These are phyloP conservation scores for Penicillium sp. DNA, from an alignment of 2,329 filamentous ascomycete genomes.

Conservation along the genomic window DNA sequence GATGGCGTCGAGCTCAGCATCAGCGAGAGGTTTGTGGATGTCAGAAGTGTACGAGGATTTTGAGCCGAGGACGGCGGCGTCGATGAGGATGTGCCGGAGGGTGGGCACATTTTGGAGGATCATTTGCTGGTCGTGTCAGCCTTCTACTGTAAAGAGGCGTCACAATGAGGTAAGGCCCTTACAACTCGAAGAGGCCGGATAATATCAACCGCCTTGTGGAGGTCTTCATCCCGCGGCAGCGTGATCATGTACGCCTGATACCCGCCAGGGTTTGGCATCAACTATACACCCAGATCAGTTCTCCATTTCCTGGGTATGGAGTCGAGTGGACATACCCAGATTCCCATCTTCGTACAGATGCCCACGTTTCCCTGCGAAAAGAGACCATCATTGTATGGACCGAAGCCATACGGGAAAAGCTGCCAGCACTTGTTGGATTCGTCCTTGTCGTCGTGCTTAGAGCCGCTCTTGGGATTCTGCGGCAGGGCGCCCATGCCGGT, in stretches of 20 bases:
- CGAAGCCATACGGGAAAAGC: conserved; percentile 37
- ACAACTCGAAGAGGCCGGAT: neutral
- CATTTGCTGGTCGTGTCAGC: conserved; percentile 21
- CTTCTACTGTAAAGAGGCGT: neutral
- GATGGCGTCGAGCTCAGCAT: conserved; percentile 49
- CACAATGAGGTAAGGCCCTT: neutral
- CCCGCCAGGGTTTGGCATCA: neutral
- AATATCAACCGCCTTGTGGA: neutral
- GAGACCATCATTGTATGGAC: conserved; percentile 48
- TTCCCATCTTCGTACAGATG: conserved; percentile 61
- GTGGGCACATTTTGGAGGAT: conserved; percentile 56
- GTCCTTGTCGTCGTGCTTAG: neutral
- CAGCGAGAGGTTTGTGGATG: conserved; percentile 39
- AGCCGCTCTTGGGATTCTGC: neutral
- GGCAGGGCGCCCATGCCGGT: conserved; percentile 52
- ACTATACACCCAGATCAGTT: neutral
- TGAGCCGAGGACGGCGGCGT: conserved; percentile 49
- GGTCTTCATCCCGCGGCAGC: neutral
- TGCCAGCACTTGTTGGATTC: conserved; percentile 28
- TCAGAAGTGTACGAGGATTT: conserved; percentile 24
- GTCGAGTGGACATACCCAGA: conserved; percentile 43
- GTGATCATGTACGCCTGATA: neutral
- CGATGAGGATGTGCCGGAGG: conserved; percentile 52
- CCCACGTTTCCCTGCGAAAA: conserved; percentile 60
- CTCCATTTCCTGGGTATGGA: neutral